phyloP scores from a whole-genome alignment of 1,284 basidiomycete genomes.

The Ceratobasidium sp. region DNA sequence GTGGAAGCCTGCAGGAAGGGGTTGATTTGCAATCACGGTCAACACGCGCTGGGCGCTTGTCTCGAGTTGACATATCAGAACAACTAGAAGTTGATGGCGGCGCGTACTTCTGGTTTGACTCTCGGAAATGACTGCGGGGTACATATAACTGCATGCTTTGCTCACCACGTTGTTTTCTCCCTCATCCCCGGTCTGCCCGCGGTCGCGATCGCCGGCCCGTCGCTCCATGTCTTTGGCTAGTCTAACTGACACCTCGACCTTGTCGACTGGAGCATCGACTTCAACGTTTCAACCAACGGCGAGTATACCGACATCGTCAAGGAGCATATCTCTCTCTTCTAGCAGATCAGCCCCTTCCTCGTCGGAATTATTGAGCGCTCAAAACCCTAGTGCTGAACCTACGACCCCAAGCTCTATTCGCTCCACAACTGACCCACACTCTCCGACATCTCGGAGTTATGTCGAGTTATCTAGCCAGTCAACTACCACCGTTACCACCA shows the following conservation, averaged over 20 bases:
- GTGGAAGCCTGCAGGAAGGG: neutral
- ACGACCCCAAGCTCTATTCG: constrained; percentile 10
- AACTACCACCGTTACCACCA: neutral
- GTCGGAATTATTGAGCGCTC: neutral
- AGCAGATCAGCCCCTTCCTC: neutral
- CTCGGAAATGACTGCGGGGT: neutral
- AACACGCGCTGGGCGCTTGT: constrained; percentile 11
- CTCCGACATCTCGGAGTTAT: neutral
- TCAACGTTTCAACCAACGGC: neutral
- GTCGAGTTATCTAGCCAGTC: neutral
- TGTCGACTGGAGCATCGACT: neutral
- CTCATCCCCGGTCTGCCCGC: constrained; percentile 21
- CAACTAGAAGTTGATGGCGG: constrained; percentile 12
- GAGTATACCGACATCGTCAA: neutral
- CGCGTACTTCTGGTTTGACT: neutral
- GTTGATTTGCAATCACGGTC: neutral
- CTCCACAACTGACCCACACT: constrained; percentile 4
- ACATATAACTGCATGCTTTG: neutral
- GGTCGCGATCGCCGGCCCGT: neutral
- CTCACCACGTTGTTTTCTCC: neutral
- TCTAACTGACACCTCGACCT: neutral
- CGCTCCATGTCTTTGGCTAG: neutral
- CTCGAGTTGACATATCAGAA: neutral
- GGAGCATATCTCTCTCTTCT: neutral
- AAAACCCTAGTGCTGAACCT: constrained; percentile 5